phyloP scores from a whole-genome alignment of 257 asterid genomes.

The Coffea canephora region DNA sequence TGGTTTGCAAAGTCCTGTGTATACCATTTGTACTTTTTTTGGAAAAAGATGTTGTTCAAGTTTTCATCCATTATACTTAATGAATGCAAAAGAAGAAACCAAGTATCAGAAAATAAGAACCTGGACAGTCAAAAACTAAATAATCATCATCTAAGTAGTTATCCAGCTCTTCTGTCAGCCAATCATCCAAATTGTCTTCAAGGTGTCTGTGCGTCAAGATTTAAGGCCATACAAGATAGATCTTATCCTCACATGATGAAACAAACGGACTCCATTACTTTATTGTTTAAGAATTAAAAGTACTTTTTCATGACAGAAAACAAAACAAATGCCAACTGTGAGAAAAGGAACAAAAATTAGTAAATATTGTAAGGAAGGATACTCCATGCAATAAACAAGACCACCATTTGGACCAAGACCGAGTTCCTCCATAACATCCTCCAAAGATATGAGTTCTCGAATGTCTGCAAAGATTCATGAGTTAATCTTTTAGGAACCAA shows the following conservation, averaged over 20 bases:
- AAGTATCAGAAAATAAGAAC: slow-evolving; percentile 28
- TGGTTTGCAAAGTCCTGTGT: not conserved
- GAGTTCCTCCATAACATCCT: slow-evolving; percentile 95
- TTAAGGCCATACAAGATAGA: slow-evolving; percentile 50
- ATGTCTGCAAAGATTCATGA: slow-evolving; percentile 52
- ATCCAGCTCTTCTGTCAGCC: slow-evolving; percentile 94
- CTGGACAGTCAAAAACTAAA: slow-evolving; percentile 94
- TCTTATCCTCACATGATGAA: not conserved
- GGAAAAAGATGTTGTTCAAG: not conserved
- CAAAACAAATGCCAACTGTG: not conserved
- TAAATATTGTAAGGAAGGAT: slow-evolving; percentile 43
- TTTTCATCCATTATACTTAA: not conserved
- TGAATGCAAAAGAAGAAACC: not conserved
- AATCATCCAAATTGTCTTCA: slow-evolving; percentile 88
- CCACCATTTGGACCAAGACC: slow-evolving; percentile 96
- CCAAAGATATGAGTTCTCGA: slow-evolving; percentile 79
- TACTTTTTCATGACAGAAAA: not conserved
- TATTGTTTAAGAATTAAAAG: not conserved
- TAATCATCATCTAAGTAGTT: slow-evolving; percentile 91
- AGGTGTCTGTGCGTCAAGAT: slow-evolving; percentile 56
- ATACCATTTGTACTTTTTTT: no score
- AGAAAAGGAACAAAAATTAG: slow-evolving; percentile 1
- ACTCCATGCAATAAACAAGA: slow-evolving; percentile 99
- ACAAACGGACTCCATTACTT: slow-evolving; percentile 2
- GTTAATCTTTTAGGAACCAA: slow-evolving; percentile 3